Percentiles rank a stretch among this genome's conserved stretches.
phyloP scores from a whole-genome alignment of 1,284 basidiomycete species.

The Marasmius tenuissimus region DNA sequence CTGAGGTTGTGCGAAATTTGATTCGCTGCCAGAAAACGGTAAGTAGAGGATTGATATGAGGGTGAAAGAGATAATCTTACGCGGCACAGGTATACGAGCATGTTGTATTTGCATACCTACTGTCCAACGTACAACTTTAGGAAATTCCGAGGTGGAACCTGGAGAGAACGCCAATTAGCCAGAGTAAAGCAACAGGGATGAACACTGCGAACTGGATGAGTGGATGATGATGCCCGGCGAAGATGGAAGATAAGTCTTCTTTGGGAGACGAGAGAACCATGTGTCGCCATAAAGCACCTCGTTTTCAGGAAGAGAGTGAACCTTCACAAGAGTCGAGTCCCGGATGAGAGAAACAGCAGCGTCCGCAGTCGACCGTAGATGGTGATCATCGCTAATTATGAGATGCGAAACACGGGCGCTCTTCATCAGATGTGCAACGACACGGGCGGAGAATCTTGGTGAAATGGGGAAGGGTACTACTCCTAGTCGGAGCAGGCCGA shows the following conservation, averaged over 20 bases:
- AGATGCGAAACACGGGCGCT: slow-evolving; percentile 22
- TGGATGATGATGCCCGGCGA: slow-evolving; percentile 26
- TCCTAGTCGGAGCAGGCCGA: slow-evolving; percentile 29
- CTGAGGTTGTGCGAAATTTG: background rate
- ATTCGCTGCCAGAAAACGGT: background rate
- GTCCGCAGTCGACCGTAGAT: slow-evolving; percentile 8
- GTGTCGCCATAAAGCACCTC: slow-evolving; percentile 12
- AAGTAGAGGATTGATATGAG: background rate
- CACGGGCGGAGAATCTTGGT: slow-evolving; percentile 29
- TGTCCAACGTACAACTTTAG: slow-evolving; percentile 14
- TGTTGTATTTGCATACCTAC: background rate
- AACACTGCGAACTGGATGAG: slow-evolving; percentile 30
- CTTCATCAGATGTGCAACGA: slow-evolving; percentile 30
- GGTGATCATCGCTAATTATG: slow-evolving; percentile 24
- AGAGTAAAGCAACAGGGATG: no score
- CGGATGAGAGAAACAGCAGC: background rate
- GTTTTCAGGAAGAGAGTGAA: background rate
- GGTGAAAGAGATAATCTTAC: background rate
- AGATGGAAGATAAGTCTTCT: slow-evolving; percentile 3
- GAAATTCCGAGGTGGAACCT: slow-evolving; percentile 17
- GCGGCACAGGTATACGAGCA: background rate
- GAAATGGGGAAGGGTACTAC: slow-evolving; percentile 31
- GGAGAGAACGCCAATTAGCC: background rate
- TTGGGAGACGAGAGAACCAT: slow-evolving; percentile 5
- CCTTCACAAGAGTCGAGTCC: background rate